These are phyloP conservation scores for Didymella glomerata DNA, from an alignment of 2,329 filamentous ascomycete species.

Conservation along the genomic window DNA sequence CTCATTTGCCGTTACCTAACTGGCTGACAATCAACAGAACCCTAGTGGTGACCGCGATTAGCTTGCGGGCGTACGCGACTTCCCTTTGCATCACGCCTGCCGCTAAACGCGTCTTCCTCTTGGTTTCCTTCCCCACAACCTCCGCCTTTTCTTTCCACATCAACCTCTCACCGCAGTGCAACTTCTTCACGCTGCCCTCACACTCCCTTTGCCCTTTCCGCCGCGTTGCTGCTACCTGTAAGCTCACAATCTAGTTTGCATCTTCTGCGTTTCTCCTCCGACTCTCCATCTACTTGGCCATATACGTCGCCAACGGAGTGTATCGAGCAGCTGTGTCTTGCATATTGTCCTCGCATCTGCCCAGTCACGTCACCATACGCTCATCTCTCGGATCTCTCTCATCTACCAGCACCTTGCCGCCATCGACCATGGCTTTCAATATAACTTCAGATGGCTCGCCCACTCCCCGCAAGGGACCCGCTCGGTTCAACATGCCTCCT, in stretches of 20 bases:
- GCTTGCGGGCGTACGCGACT: constrained; percentile 22
- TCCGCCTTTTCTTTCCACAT: constrained; percentile 17
- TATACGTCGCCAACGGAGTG: constrained; percentile 45
- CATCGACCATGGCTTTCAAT: constrained; percentile 48
- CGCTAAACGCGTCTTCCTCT: constrained; percentile 4
- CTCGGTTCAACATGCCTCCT: constrained; percentile 40
- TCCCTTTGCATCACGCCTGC: constrained; percentile 24
- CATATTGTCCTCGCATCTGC: constrained; percentile 50
- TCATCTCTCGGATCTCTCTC: constrained; percentile 46
- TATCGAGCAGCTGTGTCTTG: constrained; percentile 39
- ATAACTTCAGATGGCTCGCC: constrained; percentile 54
- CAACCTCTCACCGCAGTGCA: constrained; percentile 11
- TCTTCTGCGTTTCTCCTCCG: constrained; percentile 34
- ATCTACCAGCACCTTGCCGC: constrained; percentile 38
- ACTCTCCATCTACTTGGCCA: constrained; percentile 50
- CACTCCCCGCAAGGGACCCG: constrained; percentile 50
- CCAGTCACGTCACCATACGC: constrained; percentile 33
- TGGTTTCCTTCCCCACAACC: constrained; percentile 26
- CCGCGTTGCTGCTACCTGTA: constrained; percentile 8
- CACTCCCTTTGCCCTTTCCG: constrained; percentile 35
- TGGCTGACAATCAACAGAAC: not conserved
- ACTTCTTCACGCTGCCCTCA: constrained; percentile 22
- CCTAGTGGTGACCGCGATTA: constrained; percentile 24
- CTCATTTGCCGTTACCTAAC: not conserved
- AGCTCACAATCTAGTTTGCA: constrained; percentile 37